phyloP scores from a whole-genome alignment of 257 asterid genomes.

The Echites panduratus region DNA sequence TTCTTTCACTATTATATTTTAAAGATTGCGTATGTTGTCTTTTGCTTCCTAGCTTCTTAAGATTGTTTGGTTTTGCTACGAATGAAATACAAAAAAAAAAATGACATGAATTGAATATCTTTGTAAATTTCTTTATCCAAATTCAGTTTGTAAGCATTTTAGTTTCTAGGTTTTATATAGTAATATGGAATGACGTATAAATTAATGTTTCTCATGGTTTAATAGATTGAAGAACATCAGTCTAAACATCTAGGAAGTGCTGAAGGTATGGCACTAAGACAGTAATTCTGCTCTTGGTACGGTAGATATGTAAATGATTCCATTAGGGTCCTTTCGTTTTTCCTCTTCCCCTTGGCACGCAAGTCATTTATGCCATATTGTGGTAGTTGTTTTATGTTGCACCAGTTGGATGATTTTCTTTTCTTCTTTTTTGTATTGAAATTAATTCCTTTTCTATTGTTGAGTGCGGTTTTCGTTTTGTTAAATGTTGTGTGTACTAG shows the following conservation, averaged over 20 bases:
- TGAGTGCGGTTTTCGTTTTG: background rate
- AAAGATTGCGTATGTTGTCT: background rate
- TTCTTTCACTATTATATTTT: background rate
- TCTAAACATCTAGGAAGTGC: slow-evolving; percentile 39
- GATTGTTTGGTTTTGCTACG: background rate
- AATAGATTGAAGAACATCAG: too few species aligned
- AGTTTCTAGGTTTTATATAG: slow-evolving; percentile 11
- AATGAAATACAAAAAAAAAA: background rate
- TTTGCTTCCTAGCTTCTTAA: background rate
- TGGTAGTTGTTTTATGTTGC: too few species aligned
- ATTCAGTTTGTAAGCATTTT: slow-evolving; percentile 48
- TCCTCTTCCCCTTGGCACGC: background rate
- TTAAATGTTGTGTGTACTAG: slow-evolving; percentile 11
- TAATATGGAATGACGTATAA: background rate
- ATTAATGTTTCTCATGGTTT: slow-evolving; percentile 6
- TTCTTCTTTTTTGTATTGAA: background rate
- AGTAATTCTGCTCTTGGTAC: slow-evolving; percentile 1
- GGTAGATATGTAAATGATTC: background rate
- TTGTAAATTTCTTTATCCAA: too few species aligned
- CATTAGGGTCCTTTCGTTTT: background rate
- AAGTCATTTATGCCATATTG: too few species aligned
- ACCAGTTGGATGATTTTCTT: too few species aligned
- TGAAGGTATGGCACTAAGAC: slow-evolving; percentile 47
- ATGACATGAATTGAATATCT: too few species aligned
- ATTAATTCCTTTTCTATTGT: background rate